Conservation (phyloP, 805 yeast genomes). For the Myxozyma mucilagina region DNA sequence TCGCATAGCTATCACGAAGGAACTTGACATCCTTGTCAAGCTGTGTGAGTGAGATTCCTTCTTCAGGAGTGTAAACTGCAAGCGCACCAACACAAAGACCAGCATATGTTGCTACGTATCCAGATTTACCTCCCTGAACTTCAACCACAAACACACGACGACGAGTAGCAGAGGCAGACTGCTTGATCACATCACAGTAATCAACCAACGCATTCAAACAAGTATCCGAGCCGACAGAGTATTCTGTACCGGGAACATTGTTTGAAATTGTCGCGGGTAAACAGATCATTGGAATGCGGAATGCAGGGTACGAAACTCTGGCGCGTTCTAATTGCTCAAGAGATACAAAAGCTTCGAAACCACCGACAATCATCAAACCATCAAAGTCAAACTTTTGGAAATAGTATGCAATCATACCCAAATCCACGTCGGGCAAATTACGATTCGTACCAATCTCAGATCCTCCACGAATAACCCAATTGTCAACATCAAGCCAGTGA, state of each 20-base stretch:
- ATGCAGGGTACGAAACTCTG: slow-evolving; percentile 77
- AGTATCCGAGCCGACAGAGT: slow-evolving; percentile 92
- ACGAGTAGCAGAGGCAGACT: slow-evolving; percentile 91
- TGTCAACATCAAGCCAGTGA: slow-evolving; percentile 82
- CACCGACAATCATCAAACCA: slow-evolving; percentile 90
- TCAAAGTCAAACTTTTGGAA: slow-evolving; percentile 86
- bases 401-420: slow-evolving; percentile 89
- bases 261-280: slow-evolving; percentile 96
- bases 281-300: slow-evolving; percentile 90
- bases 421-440: slow-evolving; percentile 73
- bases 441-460: slow-evolving; percentile 97
- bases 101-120: slow-evolving; percentile 84
- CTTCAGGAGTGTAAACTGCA: slow-evolving; percentile 89
- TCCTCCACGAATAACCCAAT: slow-evolving; percentile 89
- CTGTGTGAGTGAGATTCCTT: slow-evolving; percentile 64
- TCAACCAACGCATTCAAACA: slow-evolving; percentile 87
- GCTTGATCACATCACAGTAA: slow-evolving; percentile 94
- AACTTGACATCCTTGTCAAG: slow-evolving; percentile 74
- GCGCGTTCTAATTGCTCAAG: slow-evolving; percentile 79
- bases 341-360: slow-evolving; percentile 93
- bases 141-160: slow-evolving; percentile 94
- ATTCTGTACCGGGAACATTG: slow-evolving; percentile 98
- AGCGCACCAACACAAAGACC: slow-evolving; percentile 88
- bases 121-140: slow-evolving; percentile 97
- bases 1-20: slow-evolving; percentile 64